Evolutionary conservation across 352 stramenopile genomes (phyloP), one percentile per base, ranked within the genome.

Genomic region (Phytophthora idaei): DNA sequence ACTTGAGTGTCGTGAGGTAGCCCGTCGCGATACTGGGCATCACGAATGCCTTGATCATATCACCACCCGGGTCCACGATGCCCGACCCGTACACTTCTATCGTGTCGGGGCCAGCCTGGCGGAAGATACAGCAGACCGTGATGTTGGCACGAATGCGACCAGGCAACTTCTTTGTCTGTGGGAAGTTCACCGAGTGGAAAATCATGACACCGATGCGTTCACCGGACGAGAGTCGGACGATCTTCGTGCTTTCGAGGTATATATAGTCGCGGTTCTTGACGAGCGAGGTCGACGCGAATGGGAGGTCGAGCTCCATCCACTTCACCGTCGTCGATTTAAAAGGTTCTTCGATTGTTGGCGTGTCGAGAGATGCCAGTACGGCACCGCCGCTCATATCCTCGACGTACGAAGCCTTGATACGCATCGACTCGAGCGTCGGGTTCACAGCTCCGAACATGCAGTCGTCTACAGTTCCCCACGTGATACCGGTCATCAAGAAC

Each of bases 61-160:
- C 72, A 7, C 72, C 74, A 17, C 36, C 36, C 36, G 36, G 36
- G 11, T 42, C 36, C 2, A 42, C 36, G 36, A 42, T 42, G 2
- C 4, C 51, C 54, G 0, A 67, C 44, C 25, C 82, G 60, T 0
- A 81, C 54, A 29, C 73, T 75, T 90, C 74, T 1, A 91, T 67
- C 3, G 62, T 70, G 44, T 83, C 75, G 5, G 76, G 57, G 12
- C 36, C 61, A 10, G 74, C 47, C 51, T 90, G 83, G 4, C 78
- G 77, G 51, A 83, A 89, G 61, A 92, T 76, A 10, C 55, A 74
- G 41, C 77, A 89, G 10, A 78, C 55, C 3, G 81, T 88, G 11
- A 89, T 67, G 34, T 80, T 83, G 10, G 64, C 81, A 8, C 83
- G 80, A 28, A 80, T 66, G 10, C 71, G 77, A 34, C 59, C 29